These are phyloP conservation scores for Xylaria sp. DNA, from an alignment of 2,329 filamentous ascomycete species.

Conservation along the genomic window DNA sequence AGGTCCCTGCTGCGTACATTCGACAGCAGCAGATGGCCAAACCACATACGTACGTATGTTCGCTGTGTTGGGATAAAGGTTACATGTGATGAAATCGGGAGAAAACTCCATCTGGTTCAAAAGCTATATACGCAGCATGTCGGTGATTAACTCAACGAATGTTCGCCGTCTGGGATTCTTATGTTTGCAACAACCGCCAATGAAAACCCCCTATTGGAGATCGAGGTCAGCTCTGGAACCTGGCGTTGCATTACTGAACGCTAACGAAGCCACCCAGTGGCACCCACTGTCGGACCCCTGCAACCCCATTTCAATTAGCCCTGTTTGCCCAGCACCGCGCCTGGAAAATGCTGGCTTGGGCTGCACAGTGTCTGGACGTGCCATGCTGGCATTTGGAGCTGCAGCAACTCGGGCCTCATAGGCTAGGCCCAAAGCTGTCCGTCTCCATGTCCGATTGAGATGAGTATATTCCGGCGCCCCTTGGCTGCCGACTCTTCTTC, in stretches of 20 bases:
- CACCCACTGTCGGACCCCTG: slow-evolving; percentile 1
- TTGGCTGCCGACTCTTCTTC: slow-evolving; percentile 9
- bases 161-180: not conserved
- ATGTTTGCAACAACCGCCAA: not conserved
- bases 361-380: slow-evolving; percentile 15
- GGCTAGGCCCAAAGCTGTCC: not conserved
- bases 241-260: slow-evolving; percentile 10
- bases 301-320: slow-evolving; percentile 2
- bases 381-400: not conserved
- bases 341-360: not conserved
- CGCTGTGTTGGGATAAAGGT: not conserved
- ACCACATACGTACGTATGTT: too few species aligned
- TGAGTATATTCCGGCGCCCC: slow-evolving; percentile 21
- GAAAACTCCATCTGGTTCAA: not conserved
- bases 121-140: not conserved
- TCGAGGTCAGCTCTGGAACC: slow-evolving; percentile 15
- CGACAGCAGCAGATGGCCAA: not conserved
- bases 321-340: not conserved
- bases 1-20: too few species aligned
- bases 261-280: slow-evolving; percentile 20
- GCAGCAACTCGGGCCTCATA: not conserved
- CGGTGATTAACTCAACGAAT: not conserved
- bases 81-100: not conserved
- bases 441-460: slow-evolving; percentile 11
- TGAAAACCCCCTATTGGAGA: not conserved